Base-by-base conservation (phyloP, 441 rosid species). In the Jatropha podagrica region DNA sequence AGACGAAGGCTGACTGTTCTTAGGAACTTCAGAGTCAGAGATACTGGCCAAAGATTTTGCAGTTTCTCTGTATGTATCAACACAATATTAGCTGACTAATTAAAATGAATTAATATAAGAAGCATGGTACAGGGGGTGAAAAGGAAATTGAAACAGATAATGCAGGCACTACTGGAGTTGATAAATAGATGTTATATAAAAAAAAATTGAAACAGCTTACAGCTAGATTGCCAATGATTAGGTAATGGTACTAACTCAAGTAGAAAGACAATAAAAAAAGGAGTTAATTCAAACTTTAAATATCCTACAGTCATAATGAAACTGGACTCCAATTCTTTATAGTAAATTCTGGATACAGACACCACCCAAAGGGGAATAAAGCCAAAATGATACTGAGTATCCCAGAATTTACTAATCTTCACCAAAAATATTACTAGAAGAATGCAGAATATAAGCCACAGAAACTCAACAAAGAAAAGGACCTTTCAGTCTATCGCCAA, bases 21-120 rank as follows among this genome's bases (percentile, higher is more conserved):
- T 91, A 65, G 85, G 80, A 83, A 79, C 85, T 74, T 91, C 94
- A 70, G 89, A 74, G 61, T 89, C 96, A 64, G 83, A 70, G 44
- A 71, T 72, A 80, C 70, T 79, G 71, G 85, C 81, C 2, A 79
- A 80, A 76, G 85, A 85, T 84, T 86, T 89, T 55, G 83, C 78
- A 60, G 80, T 79, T 84, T 89, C 96, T 81, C 97, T 91, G 88
- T 65, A 80, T 4, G 66, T 3, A 76, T 77, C 55, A 74, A 62
- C 60, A 83, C 51, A 79, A 78, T 40, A 80, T 70, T 65, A 71
- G 17, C 60, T 73, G 73, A 72, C 52, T 60, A 77, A 59, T 60
- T 26, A 68, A 72, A 74, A 62, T 37, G 63, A 68, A 70, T 55
- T 10, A 26, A 46, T 17, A 56, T 7, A 23, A 63, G 23, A 9